Base-by-base conservation (phyloP, 768 basidiomycete genomes). In the Kwoniella dendrophila region DNA sequence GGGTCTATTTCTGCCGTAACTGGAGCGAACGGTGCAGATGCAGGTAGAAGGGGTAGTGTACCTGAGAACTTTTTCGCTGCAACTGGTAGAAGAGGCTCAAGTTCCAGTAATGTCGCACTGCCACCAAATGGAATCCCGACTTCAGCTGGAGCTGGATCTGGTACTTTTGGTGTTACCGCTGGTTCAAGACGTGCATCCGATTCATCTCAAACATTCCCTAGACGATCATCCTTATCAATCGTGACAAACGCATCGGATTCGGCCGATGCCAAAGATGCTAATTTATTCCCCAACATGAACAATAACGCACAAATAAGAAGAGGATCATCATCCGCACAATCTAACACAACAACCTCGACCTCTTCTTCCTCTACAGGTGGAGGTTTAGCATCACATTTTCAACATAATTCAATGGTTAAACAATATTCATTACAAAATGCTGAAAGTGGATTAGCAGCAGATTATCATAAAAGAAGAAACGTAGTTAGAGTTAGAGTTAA, bases 391-490 rank as follows among this genome's bases (percentile, higher is more conserved):
- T 64, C 71, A 10, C 76, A 71, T 52, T 79, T 80, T 68, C 73
- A 78, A 59, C 63, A 68, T 18, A 81, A 81, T 54, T 51, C 68
- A n/a, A 74, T 93, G 51, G 76, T 94, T 53, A 84, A 83, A 50
- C 80, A 83, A 54, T 97, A 96, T 74, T 86, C 90, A 22, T 81
- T 97, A 78, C 92, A 95, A 77, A 80, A 89, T 68, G 92, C 92
- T 6, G 94, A 97, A 82, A 92, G 90, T 63, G 96, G 96, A 22
- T 78, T 99, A 36, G 96, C 92, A 32, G 92, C 90, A 62, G 96
- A 99, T 78, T 99, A 99, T 80, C 36, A 86, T 66, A 98, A 98
- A 83, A 83, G 93, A 65, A 88, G 86, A 82, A 90, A 98, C 77
- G 95, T 98, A 45, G 92, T 98, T 33, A 84, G 96, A 22, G 86